Percentiles rank a stretch among this genome's conserved stretches.
phyloP scores from a whole-genome alignment of 805 yeast genomes.

The Ogataea nakhonphanomensis region DNA sequence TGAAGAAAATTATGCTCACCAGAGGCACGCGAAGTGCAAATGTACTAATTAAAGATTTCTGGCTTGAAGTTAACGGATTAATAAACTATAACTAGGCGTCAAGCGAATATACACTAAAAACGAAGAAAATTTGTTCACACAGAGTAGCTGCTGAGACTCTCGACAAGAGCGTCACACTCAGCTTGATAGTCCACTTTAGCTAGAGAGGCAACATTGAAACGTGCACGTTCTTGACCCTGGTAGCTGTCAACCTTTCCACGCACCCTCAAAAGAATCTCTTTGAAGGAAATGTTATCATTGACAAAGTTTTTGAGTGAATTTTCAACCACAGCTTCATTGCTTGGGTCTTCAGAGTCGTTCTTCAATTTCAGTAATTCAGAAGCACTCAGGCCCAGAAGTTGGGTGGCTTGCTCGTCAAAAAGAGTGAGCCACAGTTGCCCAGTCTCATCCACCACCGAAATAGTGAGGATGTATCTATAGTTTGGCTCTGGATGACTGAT shows the following conservation, averaged over 20 bases:
- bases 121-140: constrained; percentile 16
- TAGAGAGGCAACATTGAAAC: constrained; percentile 64
- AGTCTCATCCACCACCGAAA: constrained; percentile 72
- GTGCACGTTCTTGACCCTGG: constrained; percentile 70
- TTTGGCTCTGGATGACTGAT: constrained; percentile 62
- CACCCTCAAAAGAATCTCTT: constrained; percentile 70
- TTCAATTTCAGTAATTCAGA: constrained; percentile 51
- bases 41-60: constrained; percentile 54
- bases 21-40: constrained; percentile 64
- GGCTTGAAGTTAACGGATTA: constrained; percentile 60
- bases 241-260: constrained; percentile 82
- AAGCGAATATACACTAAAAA: constrained; percentile 3
- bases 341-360: constrained; percentile 35
- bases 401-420: constrained; percentile 80
- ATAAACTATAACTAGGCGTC: constrained; percentile 35
- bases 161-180: constrained; percentile 59
- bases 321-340: constrained; percentile 43
- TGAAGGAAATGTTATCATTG: constrained; percentile 45
- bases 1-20: constrained; percentile 56
- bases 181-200: constrained; percentile 50
- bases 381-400: constrained; percentile 61
- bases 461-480: constrained; percentile 76
- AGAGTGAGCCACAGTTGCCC: constrained; percentile 84
- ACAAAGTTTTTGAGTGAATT: constrained; percentile 31
- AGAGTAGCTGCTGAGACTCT: constrained; percentile 37